Evolutionary conservation across 169 alveolate species (phyloP).

Genomic region (Condylostoma magnum): DNA sequence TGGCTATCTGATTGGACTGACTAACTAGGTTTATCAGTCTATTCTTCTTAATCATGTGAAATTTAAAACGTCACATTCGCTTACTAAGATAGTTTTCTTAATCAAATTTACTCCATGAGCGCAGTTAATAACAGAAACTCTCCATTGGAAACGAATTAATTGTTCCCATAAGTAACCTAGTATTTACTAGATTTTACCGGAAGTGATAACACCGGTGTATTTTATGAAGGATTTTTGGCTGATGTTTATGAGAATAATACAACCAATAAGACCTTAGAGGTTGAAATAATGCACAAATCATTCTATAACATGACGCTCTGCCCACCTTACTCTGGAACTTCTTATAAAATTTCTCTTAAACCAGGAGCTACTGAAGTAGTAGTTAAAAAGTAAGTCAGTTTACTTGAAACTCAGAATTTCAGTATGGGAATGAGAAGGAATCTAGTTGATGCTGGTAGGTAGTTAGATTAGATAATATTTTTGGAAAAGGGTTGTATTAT

Average conservation of each 20-base stretch:
- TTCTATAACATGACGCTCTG: constrained; percentile 7
- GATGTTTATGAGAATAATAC: constrained; percentile 10
- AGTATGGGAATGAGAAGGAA: too few species aligned
- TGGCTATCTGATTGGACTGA: constrained; percentile 1
- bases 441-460: too few species aligned
- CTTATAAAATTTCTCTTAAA: neutral
- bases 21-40: constrained; percentile 29
- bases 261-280: neutral
- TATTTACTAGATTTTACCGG: neutral
- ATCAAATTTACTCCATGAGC: neutral
- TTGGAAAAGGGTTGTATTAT: too few species aligned
- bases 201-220: neutral
- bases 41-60: neutral
- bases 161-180: too few species aligned
- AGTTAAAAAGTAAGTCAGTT: neutral
- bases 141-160: too few species aligned
- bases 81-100: constrained; percentile 2
- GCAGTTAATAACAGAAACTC: constrained; percentile 1
- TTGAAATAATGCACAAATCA: constrained; percentile 6
- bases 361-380: constrained; percentile 1
- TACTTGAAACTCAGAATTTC: neutral
- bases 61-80: constrained; percentile 12
- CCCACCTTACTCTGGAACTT: constrained; percentile 5
- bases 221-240: constrained; percentile 11
- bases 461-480: too few species aligned